Base-by-base conservation (phyloP, 257 asterid species). In the Solanum pimpinellifolium region DNA sequence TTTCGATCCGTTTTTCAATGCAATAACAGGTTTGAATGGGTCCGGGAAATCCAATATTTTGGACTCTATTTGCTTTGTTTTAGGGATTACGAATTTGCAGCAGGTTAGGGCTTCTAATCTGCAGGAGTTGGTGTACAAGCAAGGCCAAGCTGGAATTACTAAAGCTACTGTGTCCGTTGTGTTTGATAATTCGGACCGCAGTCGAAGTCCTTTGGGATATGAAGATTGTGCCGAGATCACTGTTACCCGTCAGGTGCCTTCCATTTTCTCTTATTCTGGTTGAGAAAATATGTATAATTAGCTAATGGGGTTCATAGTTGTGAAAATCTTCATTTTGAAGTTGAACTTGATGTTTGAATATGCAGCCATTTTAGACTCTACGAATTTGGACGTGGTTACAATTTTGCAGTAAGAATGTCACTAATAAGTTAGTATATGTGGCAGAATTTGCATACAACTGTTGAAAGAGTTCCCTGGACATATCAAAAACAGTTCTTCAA, bases 81-180 rank as follows among this genome's bases (percentile, higher is more conserved):
- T 97, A 89, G 99, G 99, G 16, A 96, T 97, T 88, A 97, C 99
- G 75, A 97, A 97, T 92, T 90, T 97, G 96, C 99, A 96, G 91
- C 99, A 97, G 92, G 99, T 96, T 92, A 93, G 99, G 95, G 99
- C 99, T 92, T 91, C 99, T 52, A 97, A 97, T 89, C 89, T 97
- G 87, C 99, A 97, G 94, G 99, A 97, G 96, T 93, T 97, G 77
- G 99, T 97, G 85, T 97, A 97, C 91, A 97, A 97, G 95, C 99
- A 96, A 92, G 99, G 99, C 73, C 99, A 97, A 89, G 99, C 99
- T 88, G 99, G 99, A 86, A 96, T 97, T 41, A 96, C 99, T 42
- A 97, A 97, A 88, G 99, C 99, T 78, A 97, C 99, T 0, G 99
- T 97, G 20, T 97, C 99, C 0, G 88, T 97, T 70, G 98, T 97